These are phyloP conservation scores for Monilinia aucupariae DNA, from an alignment of 2,329 filamentous ascomycete species.

Conservation along the genomic window DNA sequence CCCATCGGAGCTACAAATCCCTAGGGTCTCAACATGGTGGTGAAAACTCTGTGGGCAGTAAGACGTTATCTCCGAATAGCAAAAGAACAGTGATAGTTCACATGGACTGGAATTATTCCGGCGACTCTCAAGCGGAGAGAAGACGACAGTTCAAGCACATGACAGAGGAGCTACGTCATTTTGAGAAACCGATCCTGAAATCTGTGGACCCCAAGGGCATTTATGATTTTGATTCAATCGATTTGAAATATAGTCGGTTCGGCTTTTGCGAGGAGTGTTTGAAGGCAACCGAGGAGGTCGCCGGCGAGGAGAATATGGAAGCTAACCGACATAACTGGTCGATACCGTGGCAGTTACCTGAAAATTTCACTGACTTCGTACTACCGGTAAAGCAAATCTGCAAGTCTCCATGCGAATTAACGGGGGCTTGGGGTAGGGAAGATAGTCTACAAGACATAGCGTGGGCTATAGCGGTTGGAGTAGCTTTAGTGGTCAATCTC, in stretches of 20 bases:
- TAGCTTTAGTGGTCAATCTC: too few species aligned
- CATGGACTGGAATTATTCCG: not conserved
- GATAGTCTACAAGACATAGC: too few species aligned
- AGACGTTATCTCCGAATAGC: not conserved
- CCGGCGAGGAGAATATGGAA: not conserved
- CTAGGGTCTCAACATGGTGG: not conserved
- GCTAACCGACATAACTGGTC: not conserved
- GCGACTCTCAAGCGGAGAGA: not conserved
- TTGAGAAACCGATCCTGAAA: not conserved
- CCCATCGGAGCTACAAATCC: not conserved
- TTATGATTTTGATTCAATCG: not conserved
- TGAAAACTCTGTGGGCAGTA: not conserved
- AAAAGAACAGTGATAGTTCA: not conserved
- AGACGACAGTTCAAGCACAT: not conserved
- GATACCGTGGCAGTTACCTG: not conserved
- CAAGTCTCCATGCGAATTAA: not conserved
- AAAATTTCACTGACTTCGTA: accelerated
- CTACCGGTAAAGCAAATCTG: not conserved
- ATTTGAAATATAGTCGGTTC: not conserved
- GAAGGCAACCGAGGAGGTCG: not conserved
- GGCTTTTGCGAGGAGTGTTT: not conserved
- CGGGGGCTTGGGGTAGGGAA: not conserved
- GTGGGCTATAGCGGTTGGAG: too few species aligned
- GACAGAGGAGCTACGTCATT: not conserved
- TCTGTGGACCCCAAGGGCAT: not conserved